Evolutionary conservation across 768 basidiomycete species (phyloP), one percentile per base, ranked within the genome.

Genomic region (Botryobasidium botryosum): DNA sequence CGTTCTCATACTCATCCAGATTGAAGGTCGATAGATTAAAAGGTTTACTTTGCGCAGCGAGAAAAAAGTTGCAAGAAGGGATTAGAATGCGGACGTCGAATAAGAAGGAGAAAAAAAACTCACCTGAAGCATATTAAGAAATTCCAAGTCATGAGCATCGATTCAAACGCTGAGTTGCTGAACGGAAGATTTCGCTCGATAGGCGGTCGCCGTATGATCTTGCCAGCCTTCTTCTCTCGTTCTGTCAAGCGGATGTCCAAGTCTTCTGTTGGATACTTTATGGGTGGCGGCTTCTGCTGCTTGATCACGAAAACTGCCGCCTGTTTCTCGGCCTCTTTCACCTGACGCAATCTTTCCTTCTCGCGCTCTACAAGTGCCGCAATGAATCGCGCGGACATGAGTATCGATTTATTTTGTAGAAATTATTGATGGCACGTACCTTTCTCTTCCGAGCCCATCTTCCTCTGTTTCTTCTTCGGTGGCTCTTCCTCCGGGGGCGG

Each of bases 121-220:
- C 58, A 94, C 94, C 90, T 87, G 61, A 91, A 91, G 43, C 88
- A 79, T 43, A 85, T 79, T 45, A 97, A 61, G 60, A 92, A 92
- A 61, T 86, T 90, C 91, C 91, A 99, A 6, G 75, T 66, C 79
- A 85, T 79, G 25, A 97, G 62, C 59, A 96, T 87, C 6, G 70
- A 64, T 58, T 96, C 91, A 50, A 94, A 92, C 8, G 51, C 54
- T 5, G 27, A 23, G 5, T 51, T 56, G n/a, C n/a, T n/a, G 43
- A 86, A 85, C 3, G 86, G 80, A 42, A 87, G 62, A 10, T 52
- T 43, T 21, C 41, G 40, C 20, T 40, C 35, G 12, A 46, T 40
- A 18, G n/a, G 54, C 20, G 86, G 86, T 48, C 80, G 67, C 54
- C 68, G 70, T 24, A 78, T 59, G 52, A 70, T 76, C 61, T 73